Base-by-base conservation (phyloP, 352 stramenopile genomes). In the Saprolegnia parasitica region DNA sequence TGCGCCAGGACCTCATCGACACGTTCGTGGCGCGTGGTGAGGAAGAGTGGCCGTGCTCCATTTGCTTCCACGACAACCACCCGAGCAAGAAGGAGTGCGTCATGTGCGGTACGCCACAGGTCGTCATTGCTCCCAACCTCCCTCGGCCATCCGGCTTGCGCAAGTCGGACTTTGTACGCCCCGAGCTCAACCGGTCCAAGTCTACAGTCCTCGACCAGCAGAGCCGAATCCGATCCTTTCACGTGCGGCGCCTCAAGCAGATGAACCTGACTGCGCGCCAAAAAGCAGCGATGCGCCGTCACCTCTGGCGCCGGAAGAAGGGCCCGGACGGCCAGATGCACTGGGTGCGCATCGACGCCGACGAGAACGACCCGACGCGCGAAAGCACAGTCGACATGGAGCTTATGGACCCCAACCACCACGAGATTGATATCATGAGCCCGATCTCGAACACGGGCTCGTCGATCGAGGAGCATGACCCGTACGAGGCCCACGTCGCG, bases 21-120 rank as follows among this genome's bases (percentile, higher is more conserved):
- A 89, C 71, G 74, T 94, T 94, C 64, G 70, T 94, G 6, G 79
- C 88, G 72, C 84, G 84, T 52, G 86, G 86, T 10, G 81, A 93
- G 60, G 74, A 91, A 60, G 84, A 91, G 57, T 94, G 86, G 86
- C 84, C 84, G 23, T 94, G 84, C 73, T 92, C 86, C 23, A 94
- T 94, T 56, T 94, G 86, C 71, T 94, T 91, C 76, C 86, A 94
- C 74, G 83, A 91, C 70, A 93, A 94, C 76, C 86, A 94, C 72
- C 84, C 84, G 68, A 86, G 79, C 72, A 90, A 90, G 71, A 88
- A 77, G 45, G 76, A 72, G 52, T 94, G 86, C 65, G 85, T 94
- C 67, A 91, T 94, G 84, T 94, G 86, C 67, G 83, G 84, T 74
- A 93, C 86, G 24, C 81, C 84, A 39, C 82, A 85, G 42, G 46